Evolutionary conservation across 1,284 basidiomycete genomes (phyloP), one percentile per base, ranked within the genome.

Genomic region (Ceratobasidium sp.): DNA sequence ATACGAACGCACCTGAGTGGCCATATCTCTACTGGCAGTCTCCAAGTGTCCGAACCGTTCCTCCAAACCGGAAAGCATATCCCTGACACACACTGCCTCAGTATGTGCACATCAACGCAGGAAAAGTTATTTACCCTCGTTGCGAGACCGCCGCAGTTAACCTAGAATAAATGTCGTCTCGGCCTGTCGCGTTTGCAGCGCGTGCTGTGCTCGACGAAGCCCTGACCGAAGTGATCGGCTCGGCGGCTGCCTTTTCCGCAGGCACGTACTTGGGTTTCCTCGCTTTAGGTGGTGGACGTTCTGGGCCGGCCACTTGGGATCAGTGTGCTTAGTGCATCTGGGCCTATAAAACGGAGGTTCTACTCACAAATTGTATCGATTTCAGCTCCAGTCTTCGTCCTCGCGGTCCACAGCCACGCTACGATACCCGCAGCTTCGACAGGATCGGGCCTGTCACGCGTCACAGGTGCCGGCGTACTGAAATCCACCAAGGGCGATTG

Each of bases 11-110:
- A 91, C 91, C 87, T 93, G 90, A 4, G 86, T 82, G 0, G 90
- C 87, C 90, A 93, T 91, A 79, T 86, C 88, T 81, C 87, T 88
- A 80, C 90, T 92, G 6, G 91, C 91, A 78, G 90, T 85, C 82
- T 90, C 90, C 44, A 93, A 83, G 0, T 89, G 87, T 70, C 89
- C 88, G 81, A 93, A 89, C 3, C 87, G 87, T 67, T 91, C 89
- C 81, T 92, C 89, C 50, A 93, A 82, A 77, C 89, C 87, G 23
- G 71, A 48, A 16, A 79, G 60, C 55, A 74, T 71, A 41, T 79
- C 78, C 65, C 79, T 79, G 30, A 48, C 38, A 20, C 57, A 48
- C 35, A 57, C 50, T 14, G 54, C 54, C 54, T 23, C 54, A 57
- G 35, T 33, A 14, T 10, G 27, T 20, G 41, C 50, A 41, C 10